These are phyloP conservation scores for Saxophila tyrrhenica DNA, from an alignment of 495 filamentous ascomycete species.

Conservation along the genomic window DNA sequence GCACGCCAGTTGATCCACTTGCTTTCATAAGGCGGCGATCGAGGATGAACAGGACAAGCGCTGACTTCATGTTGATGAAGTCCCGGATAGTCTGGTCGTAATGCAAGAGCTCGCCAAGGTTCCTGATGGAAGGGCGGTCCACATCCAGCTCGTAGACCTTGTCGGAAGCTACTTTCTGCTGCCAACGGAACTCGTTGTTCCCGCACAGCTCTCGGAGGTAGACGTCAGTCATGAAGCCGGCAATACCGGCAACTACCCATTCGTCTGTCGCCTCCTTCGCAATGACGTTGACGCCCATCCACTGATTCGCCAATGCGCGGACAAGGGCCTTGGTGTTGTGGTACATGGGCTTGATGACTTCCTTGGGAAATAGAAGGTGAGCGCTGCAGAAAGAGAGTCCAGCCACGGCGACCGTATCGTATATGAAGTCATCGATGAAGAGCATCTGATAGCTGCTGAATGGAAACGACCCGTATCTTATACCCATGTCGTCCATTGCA, in stretches of 20 bases:
- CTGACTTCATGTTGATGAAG: conserved; percentile 85
- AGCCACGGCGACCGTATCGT: conserved; percentile 62
- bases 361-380: conserved; percentile 67
- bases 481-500: conserved; percentile 76
- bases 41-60: conserved; percentile 83
- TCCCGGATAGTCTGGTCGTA: conserved; percentile 74
- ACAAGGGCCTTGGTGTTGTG: conserved; percentile 64
- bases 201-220: conserved; percentile 84
- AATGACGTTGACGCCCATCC: conserved; percentile 81
- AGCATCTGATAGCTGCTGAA: conserved; percentile 81
- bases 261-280: conserved; percentile 67
- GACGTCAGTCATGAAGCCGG: conserved; percentile 84
- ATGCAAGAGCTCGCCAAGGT: conserved; percentile 63
- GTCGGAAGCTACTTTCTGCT: conserved; percentile 78
- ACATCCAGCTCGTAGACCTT: conserved; percentile 70
- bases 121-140: conserved; percentile 67
- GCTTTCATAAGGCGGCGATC: conserved; percentile 82
- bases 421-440: conserved; percentile 78
- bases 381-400: conserved; percentile 80
- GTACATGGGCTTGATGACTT: conserved; percentile 72
- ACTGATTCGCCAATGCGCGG: conserved; percentile 81
- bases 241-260: conserved; percentile 86
- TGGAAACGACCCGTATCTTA: conserved; percentile 75
- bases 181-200: conserved; percentile 86
- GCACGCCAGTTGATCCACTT: conserved; percentile 68